A percentile compares a stretch with the other conserved stretches of the same genome.
Conservation (phyloP, 2,329 filamentous ascomycete species). For the Sarocladium kiliense region DNA sequence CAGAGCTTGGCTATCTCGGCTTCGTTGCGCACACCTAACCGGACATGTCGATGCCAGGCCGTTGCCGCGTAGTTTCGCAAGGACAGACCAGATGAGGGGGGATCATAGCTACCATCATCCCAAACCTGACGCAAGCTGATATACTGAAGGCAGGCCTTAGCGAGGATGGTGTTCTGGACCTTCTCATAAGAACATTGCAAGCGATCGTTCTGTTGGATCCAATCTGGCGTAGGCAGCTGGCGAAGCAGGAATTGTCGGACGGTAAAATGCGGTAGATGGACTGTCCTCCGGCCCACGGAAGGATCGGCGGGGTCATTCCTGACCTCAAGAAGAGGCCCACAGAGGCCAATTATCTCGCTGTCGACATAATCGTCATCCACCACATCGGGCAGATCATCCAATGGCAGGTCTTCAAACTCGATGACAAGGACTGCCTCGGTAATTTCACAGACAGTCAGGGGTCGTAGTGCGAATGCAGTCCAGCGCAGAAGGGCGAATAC, state of each 20-base stretch:
- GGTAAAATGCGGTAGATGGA: slow-evolving; percentile 18
- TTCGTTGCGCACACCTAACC: not conserved
- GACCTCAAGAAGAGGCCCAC: slow-evolving; percentile 24
- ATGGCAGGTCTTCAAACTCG: slow-evolving; percentile 13
- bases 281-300: not conserved
- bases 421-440: slow-evolving; percentile 20
- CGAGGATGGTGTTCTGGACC: not conserved
- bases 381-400: slow-evolving; percentile 20
- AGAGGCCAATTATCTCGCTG: slow-evolving; percentile 22
- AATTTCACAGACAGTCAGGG: slow-evolving; percentile 18
- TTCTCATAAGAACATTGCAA: not conserved
- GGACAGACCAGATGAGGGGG: not conserved
- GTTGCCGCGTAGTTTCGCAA: not conserved
- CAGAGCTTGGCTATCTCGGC: not conserved
- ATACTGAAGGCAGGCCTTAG: not conserved
- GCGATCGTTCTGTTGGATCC: not conserved
- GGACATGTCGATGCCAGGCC: not conserved
- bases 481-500: slow-evolving; percentile 24
- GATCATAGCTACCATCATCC: not conserved
- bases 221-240: not conserved
- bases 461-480: slow-evolving; percentile 18
- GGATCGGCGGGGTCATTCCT: too few relatives aligned
- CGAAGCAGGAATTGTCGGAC: slow-evolving; percentile 16
- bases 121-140: not conserved
- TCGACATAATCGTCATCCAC: slow-evolving; percentile 24